Evolutionary conservation across 352 stramenopile species (phyloP).

Genomic region (Pythium aquatile): DNA sequence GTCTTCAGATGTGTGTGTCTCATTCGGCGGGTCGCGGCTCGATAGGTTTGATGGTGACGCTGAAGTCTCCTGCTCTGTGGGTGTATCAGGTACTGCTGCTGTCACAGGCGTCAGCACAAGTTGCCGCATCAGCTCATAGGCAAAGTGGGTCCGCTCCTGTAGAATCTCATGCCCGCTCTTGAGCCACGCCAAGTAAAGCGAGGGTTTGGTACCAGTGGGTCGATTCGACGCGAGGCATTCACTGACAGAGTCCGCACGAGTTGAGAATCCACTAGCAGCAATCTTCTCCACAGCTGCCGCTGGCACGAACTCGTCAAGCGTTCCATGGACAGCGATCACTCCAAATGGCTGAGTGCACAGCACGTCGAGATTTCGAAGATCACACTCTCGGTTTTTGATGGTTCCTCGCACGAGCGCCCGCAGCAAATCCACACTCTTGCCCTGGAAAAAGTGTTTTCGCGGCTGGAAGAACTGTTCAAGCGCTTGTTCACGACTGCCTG

Average conservation of each 20-base stretch:
- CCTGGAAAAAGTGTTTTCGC: conserved; percentile 46
- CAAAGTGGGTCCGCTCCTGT: conserved; percentile 56
- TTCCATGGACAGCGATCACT: conserved; percentile 52
- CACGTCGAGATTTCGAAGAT: conserved; percentile 32
- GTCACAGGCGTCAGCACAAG: conserved; percentile 24
- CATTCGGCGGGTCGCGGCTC: no score
- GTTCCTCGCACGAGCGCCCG: conserved; percentile 40
- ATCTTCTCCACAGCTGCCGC: conserved; percentile 32
- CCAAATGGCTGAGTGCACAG: conserved; percentile 36
- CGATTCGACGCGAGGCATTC: conserved; percentile 7
- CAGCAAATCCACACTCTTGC: conserved; percentile 30
- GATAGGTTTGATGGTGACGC: no score
- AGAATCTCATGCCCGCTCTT: conserved; percentile 73
- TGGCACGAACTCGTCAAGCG: conserved; percentile 9
- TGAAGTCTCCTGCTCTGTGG: no score
- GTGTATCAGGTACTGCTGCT: no score
- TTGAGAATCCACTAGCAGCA: background rate
- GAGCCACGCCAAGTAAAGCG: conserved; percentile 56
- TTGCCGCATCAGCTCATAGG: conserved; percentile 55
- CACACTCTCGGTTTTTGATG: conserved; percentile 40
- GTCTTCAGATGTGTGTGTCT: no score
- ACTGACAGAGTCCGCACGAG: conserved; percentile 9
- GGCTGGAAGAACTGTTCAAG: conserved; percentile 56
- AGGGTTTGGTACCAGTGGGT: background rate
- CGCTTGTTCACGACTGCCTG: conserved; percentile 36